phyloP scores from a whole-genome alignment of 805 yeast species.

The Yamadazyma nakazawae region DNA sequence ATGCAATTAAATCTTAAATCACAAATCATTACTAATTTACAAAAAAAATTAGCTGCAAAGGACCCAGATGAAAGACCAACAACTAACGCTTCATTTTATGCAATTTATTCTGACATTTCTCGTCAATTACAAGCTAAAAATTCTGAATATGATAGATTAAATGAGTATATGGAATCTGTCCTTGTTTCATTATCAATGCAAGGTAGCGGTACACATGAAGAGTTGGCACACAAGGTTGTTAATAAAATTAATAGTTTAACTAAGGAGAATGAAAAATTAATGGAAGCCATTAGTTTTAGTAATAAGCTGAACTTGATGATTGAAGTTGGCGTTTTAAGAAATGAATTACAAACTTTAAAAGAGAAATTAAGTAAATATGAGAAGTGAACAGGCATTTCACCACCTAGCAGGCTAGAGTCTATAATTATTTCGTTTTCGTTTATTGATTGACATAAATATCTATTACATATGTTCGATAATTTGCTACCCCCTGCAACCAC shows the following conservation, averaged over 20 bases:
- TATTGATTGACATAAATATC: no score
- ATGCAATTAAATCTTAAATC: constrained; percentile 56
- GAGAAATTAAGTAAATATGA: constrained; percentile 22
- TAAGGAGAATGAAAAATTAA: constrained; percentile 67
- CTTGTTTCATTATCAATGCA: constrained; percentile 4
- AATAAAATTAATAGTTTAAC: constrained; percentile 57
- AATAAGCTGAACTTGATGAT: constrained; percentile 67
- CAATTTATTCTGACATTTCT: constrained; percentile 48
- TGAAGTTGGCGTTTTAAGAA: constrained; percentile 59
- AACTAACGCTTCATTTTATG: constrained; percentile 20
- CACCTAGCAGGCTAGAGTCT: not conserved
- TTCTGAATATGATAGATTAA: constrained; percentile 33
- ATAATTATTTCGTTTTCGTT: not conserved
- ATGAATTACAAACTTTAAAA: constrained; percentile 23
- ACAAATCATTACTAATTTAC: constrained; percentile 33
- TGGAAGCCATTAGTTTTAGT: constrained; percentile 72
- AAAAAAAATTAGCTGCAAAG: constrained; percentile 26
- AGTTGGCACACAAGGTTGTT: constrained; percentile 69
- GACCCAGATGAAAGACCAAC: constrained; percentile 1
- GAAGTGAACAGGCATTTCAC: constrained; percentile 34
- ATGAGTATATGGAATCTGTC: constrained; percentile 3
- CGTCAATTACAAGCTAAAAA: constrained; percentile 43
- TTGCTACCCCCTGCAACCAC: not conserved
- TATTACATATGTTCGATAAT: no score
- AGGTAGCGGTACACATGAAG: constrained; percentile 34